Evolutionary conservation across 1,284 basidiomycete genomes (phyloP).

Genomic region (Abortiporus biennis): DNA sequence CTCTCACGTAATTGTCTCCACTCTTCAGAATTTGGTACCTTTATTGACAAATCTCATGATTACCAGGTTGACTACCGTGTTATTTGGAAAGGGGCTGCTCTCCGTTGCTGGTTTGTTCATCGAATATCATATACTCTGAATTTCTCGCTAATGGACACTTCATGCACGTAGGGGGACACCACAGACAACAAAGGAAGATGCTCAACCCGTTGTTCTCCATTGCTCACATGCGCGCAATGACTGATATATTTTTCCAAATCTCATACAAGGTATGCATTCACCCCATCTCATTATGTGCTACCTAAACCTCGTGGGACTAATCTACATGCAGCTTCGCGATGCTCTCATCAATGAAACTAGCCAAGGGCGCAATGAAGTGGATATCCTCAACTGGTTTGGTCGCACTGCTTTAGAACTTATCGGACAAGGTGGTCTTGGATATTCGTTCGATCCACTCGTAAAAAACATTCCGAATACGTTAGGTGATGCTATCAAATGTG

Average conservation of each 20-base stretch:
- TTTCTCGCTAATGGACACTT: not conserved
- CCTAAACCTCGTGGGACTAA: too few species aligned
- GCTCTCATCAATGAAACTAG: too few species aligned
- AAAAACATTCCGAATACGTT: conserved; percentile 18
- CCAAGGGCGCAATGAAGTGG: too few species aligned
- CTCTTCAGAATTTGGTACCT: not conserved
- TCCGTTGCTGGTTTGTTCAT: conserved; percentile 8
- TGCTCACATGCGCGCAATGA: too few species aligned
- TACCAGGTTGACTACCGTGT: not conserved
- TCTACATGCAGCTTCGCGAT: too few species aligned
- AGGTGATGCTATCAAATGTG: conserved; percentile 22
- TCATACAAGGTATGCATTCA: not conserved
- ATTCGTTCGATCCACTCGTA: conserved; percentile 27
- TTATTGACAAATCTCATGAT: conserved; percentile 5
- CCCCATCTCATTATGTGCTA: too few species aligned
- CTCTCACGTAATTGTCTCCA: conserved; percentile 11
- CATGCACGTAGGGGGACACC: conserved; percentile 13
- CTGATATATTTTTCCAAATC: conserved; percentile 14
- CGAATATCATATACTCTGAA: not conserved
- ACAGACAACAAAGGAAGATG: too few species aligned
- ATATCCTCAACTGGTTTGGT: conserved; percentile 28
- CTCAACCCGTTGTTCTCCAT: too few species aligned
- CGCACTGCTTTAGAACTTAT: too few species aligned
- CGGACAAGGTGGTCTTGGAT: conserved; percentile 29
- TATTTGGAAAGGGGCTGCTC: conserved; percentile 14